Base-by-base conservation (phyloP, 306 rosid genomes). In the Casuarina cunninghamiana region DNA sequence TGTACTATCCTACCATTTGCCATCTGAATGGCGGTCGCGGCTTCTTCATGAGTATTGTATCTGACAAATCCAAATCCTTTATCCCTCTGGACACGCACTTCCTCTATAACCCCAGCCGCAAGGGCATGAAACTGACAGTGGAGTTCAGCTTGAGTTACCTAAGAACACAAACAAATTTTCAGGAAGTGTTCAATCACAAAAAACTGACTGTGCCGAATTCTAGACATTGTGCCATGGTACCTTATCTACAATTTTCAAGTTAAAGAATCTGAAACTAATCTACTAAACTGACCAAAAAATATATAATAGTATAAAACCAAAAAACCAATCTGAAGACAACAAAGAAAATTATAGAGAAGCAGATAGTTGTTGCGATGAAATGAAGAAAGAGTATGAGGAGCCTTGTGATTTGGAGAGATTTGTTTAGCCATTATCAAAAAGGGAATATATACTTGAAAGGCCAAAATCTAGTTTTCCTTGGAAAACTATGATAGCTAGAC, bases 11-110 rank as follows among this genome's bases (percentile, higher is more conserved):
- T 83, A 77, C 89, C 91, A 85, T 83, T 88, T 74, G 87, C 87
- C 83, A 88, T 71, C 81, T 88, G 91, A 85, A 88, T 88, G 83
- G 91, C 91, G 76, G 82, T 9, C 44, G 89, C 83, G 73, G 91
- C 89, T 81, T 88, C 91, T 19, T 85, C 91, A 49, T 88, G 89
- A 81, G 82, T 81, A 81, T 77, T 85, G 83, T 83, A 88, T 77
- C 91, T 88, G 55, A 88, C 86, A 88, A 88, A 88, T 74, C 91
- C 91, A 85, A 87, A 88, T 71, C 91, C 89, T 75, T 88, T 88
- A 71, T 85, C 91, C 84, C 91, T 83, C 82, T 88, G 91, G 80
- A 88, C 72, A 70, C 91, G 89, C 32, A 88, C 91, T 79, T 88
- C 91, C 84, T 88, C 91, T 73, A 88, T 82, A 46, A 83, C 83